Percentiles rank a stretch among this genome's conserved stretches.
phyloP scores from a whole-genome alignment of 345 rosid genomes.

The Corchorus olitorius region DNA sequence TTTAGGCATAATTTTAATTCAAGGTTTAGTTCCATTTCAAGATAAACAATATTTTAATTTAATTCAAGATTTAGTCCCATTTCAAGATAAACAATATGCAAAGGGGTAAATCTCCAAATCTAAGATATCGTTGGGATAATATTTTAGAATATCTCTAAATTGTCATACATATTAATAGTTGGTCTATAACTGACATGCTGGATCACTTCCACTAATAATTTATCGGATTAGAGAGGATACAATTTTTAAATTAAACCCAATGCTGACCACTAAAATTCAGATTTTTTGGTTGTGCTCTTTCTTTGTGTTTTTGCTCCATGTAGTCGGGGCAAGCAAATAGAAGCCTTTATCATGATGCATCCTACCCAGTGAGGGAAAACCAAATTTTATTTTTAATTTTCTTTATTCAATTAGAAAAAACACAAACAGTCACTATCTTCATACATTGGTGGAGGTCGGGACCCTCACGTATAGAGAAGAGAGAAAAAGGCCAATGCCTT shows the following conservation, averaged over 20 bases:
- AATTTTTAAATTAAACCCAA: background rate
- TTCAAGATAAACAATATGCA: too few species aligned
- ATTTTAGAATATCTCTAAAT: too few species aligned
- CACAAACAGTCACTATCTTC: slow-evolving; percentile 7
- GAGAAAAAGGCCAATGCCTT: slow-evolving; percentile 7
- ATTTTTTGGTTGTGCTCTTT: background rate
- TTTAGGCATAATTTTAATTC: too few species aligned
- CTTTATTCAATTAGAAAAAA: background rate
- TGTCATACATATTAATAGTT: too few species aligned
- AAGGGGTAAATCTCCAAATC: too few species aligned
- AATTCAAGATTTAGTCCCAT: too few species aligned
- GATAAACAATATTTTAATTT: too few species aligned
- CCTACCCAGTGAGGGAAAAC: background rate
- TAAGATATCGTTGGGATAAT: too few species aligned
- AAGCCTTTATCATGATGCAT: background rate
- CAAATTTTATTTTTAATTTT: background rate
- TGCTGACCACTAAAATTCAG: slow-evolving; percentile 7
- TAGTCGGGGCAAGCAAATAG: background rate
- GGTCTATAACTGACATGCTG: too few species aligned
- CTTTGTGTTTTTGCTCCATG: background rate
- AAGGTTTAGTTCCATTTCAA: too few species aligned
- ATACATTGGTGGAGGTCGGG: background rate
- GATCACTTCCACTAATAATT: too few species aligned
- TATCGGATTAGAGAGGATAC: background rate
- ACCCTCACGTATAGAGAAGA: background rate